A percentile compares a stretch with the other conserved stretches of the same genome.
Conservation (phyloP, 2,329 filamentous ascomycete species). For the Ophiocordyceps sinensis region DNA sequence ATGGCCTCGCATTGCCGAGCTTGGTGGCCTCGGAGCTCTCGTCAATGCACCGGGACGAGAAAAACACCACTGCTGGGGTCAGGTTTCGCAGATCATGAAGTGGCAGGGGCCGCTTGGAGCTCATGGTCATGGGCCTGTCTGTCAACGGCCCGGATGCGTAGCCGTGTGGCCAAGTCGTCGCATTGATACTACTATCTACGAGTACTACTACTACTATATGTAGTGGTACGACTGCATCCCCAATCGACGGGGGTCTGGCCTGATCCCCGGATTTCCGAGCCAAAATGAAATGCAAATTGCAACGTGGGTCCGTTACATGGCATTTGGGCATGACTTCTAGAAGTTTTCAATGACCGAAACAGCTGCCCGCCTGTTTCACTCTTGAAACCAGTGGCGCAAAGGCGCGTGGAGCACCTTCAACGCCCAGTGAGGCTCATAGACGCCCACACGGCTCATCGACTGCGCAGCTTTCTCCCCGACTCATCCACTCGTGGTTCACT, state of each 20-base stretch:
- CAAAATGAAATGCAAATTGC: constrained; percentile 6
- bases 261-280: constrained; percentile 18
- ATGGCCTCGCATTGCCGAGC: not conserved
- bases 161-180: constrained; percentile 16
- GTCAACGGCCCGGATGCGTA: constrained; percentile 20
- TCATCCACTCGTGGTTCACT: not conserved
- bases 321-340: constrained; percentile 15
- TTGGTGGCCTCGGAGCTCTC: not conserved
- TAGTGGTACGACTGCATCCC: no score
- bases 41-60: not conserved
- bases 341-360: constrained; percentile 9
- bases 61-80: not conserved
- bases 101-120: not conserved
- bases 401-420: not conserved
- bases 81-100: not conserved
- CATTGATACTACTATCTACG: no score
- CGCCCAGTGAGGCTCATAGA: not conserved
- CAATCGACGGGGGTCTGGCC: constrained; percentile 14
- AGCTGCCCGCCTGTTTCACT: not conserved
- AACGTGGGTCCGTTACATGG: constrained; percentile 2
- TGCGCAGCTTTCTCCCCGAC: not conserved
- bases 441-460: not conserved
- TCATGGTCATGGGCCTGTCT: constrained; percentile 7
- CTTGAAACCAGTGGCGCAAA: not conserved
- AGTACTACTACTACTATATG: no score